These are phyloP conservation scores for Grosmannia clavigera DNA, from an alignment of 2,329 filamentous ascomycete genomes.

Conservation along the genomic window DNA sequence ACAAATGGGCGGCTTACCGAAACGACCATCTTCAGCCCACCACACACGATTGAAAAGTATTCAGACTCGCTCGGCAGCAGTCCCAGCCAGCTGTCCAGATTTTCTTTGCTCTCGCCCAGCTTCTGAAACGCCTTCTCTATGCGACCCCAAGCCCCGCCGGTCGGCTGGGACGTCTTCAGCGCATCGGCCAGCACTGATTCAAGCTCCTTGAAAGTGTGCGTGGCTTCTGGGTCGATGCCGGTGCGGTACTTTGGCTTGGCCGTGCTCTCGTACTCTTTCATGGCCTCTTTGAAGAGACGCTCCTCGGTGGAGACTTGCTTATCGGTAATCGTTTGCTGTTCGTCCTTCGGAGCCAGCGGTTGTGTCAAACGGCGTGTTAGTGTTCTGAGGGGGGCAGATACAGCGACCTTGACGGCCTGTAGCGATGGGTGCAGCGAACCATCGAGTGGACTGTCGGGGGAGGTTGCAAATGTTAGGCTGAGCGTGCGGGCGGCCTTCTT, in stretches of 20 bases:
- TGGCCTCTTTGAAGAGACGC: neutral
- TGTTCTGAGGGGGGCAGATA: too few species aligned
- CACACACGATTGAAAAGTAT: neutral
- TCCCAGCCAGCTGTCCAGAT: neutral
- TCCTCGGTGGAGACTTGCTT: neutral
- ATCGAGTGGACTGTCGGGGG: neutral
- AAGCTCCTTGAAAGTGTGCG: neutral
- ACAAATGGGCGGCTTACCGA: neutral
- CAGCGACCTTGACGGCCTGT: too few species aligned
- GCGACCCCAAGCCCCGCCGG: neutral
- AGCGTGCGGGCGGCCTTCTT: neutral
- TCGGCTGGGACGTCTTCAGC: neutral
- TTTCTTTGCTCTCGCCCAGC: neutral
- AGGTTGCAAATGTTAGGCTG: neutral
- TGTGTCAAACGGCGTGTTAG: too few species aligned
- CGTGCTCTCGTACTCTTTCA: neutral
- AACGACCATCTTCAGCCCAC: neutral
- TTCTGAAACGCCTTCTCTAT: neutral
- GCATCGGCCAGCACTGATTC: neutral
- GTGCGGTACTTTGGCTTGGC: neutral
- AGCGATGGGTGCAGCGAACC: neutral
- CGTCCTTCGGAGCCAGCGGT: too few species aligned
- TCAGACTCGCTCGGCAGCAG: neutral
- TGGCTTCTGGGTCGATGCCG: neutral
- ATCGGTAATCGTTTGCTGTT: neutral